Evolutionary conservation across 306 rosid species (phyloP).

Genomic region (Datisca glomerata): DNA sequence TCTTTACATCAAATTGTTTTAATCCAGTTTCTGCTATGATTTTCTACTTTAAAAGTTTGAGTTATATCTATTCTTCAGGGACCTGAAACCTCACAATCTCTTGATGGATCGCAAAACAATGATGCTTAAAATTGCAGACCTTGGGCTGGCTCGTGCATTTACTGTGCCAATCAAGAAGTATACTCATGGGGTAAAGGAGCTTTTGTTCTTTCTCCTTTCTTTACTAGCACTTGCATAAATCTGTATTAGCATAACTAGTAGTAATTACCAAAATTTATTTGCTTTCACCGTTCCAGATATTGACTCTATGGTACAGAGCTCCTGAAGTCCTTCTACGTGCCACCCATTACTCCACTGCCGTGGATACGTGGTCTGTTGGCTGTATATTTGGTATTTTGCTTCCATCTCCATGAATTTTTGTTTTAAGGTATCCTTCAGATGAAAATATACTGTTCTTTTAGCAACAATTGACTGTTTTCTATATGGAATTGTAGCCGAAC

Average conservation of each 20-base stretch:
- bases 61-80: constrained; percentile 44
- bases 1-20: no score
- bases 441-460: neutral
- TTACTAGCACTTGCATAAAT: no score
- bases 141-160: constrained; percentile 76
- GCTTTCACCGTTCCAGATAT: no score
- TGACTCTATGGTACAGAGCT: no score
- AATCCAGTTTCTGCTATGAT: no score
- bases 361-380: constrained; percentile 83
- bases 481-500: constrained; percentile 42
- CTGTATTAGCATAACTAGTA: no score
- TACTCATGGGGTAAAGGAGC: constrained; percentile 86
- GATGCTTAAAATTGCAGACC: constrained; percentile 79
- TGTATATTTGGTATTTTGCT: constrained; percentile 55
- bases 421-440: neutral
- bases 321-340: no score
- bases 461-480: neutral
- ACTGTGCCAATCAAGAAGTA: constrained; percentile 78
- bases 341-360: no score
- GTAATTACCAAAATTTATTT: no score
- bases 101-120: constrained; percentile 62
- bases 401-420: neutral
- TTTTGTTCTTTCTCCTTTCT: no score
- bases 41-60: no score
- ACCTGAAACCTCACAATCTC: constrained; percentile 82